Evolutionary conservation across 768 basidiomycete genomes (phyloP), one percentile per base, ranked within the genome.

Genomic region (Kwoniella sp.): DNA sequence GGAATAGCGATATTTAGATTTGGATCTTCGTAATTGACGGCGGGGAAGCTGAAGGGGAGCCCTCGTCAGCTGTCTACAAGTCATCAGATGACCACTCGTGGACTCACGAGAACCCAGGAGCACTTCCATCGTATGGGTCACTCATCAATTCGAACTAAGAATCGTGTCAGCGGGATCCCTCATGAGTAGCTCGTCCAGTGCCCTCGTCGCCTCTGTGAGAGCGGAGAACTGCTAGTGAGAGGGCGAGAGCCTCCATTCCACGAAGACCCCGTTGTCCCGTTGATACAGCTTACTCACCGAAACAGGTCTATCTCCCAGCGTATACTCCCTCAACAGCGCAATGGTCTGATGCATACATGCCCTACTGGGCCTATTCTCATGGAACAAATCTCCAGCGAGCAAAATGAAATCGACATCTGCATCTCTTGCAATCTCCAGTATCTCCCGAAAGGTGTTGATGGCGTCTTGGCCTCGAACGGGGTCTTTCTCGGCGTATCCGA

Each of bases 341-440:
- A 91, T 90, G 0, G 89, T 89, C 76, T 90, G 87, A 80, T 94
- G 95, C 29, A 98, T 80, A 67, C 90, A 90, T 56, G 92, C 91
- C 68, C 95, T 83, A 27, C 91, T 91, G 0, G 96, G 96, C 65
- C 92, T 87, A 80, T 98, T 99, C 75, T 99, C 96, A 79, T 99
- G 96, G 76, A 99, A 99, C 2, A 99, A 83, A 78, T 99, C 96
- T 8, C 96, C 96, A 15, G 89, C 95, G 7, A 98, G 86, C 9
- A 99, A 86, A 48, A 99, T 85, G 77, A 98, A 91, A 81, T 99
- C 96, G 58, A 97, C 95, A n/a, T 77, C 73, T 2, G 66, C 69
- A 70, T 94, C 94, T 17, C 89, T 87, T 1, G 92, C 95, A 7
- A 98, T 82, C 76, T 96, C 88, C 21, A 99, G 82, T 54, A 99